A percentile compares a stretch with the other conserved stretches of the same genome.
These are phyloP conservation scores for Plantago major DNA, from an alignment of 257 asterid genomes.

Conservation along the genomic window DNA sequence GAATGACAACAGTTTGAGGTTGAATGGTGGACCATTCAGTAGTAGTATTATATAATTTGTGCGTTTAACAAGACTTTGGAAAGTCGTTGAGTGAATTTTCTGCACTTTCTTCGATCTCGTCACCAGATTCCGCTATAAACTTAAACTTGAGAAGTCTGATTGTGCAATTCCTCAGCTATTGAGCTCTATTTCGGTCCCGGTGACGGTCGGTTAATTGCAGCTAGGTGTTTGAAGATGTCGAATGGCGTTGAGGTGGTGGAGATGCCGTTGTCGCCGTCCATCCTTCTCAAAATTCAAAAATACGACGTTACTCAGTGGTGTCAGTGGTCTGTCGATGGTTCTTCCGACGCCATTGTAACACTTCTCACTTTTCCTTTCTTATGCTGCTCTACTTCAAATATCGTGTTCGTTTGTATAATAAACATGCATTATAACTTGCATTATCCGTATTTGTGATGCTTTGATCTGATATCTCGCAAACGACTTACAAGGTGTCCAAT, in stretches of 20 bases:
- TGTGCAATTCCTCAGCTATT: background rate
- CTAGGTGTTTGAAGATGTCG: conserved; percentile 50
- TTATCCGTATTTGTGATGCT: no score
- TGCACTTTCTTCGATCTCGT: conserved; percentile 13
- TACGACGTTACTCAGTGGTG: conserved; percentile 59
- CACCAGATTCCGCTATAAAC: conserved; percentile 11
- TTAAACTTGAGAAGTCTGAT: conserved; percentile 1
- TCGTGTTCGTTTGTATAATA: no score
- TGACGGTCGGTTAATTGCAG: conserved; percentile 18
- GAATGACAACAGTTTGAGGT: no score
- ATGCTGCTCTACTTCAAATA: background rate
- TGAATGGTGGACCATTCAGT: no score
- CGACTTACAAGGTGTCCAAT: no score
- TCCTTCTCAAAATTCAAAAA: conserved; percentile 54
- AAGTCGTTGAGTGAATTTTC: background rate
- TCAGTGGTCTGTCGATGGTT: conserved; percentile 75
- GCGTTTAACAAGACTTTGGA: no score
- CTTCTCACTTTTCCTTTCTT: background rate
- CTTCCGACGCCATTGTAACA: conserved; percentile 86
- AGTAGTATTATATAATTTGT: no score
- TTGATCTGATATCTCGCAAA: no score
- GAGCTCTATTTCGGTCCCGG: conserved; percentile 26
- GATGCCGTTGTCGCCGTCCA: conserved; percentile 50
- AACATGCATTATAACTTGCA: no score
- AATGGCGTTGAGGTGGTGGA: conserved; percentile 34